A percentile compares a stretch with the other conserved stretches of the same genome.
Evolutionary conservation across 331 rosid species (phyloP).

Genomic region (Acacia pycnantha): DNA sequence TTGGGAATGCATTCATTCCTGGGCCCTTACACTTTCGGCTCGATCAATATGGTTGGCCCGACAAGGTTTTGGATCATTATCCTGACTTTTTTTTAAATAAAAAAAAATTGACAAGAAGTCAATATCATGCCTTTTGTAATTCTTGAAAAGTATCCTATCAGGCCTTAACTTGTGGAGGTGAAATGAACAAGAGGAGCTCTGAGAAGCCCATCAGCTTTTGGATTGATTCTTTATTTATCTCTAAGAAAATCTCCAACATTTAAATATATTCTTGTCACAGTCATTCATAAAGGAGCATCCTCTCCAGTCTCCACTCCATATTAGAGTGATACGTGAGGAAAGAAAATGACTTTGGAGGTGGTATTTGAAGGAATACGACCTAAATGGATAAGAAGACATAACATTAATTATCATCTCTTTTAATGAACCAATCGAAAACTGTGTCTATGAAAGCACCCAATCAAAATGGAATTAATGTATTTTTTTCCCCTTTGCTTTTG

Average conservation of each 20-base stretch:
- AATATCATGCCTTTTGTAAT: neutral
- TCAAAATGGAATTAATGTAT: neutral
- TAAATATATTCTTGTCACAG: neutral
- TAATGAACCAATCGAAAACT: neutral
- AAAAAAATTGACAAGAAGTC: neutral
- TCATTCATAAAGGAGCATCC: neutral
- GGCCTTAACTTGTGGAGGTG: neutral
- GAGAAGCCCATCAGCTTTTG: conserved; percentile 10
- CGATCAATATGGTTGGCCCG: neutral
- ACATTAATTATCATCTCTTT: neutral
- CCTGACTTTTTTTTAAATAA: no score
- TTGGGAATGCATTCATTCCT: neutral
- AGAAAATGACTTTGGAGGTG: neutral
- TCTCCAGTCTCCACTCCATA: neutral
- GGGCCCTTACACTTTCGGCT: neutral
- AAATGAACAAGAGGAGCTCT: neutral
- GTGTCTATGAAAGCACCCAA: neutral
- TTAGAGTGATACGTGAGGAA: neutral
- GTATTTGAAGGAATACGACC: neutral
- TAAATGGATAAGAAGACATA: neutral
- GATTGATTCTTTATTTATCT: neutral
- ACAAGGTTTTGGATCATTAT: neutral
- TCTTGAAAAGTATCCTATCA: neutral
- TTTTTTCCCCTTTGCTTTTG: neutral
- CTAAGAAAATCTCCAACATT: neutral